Evolutionary conservation across 805 yeast species (phyloP).

Genomic region (Suhomyces vadensis): DNA sequence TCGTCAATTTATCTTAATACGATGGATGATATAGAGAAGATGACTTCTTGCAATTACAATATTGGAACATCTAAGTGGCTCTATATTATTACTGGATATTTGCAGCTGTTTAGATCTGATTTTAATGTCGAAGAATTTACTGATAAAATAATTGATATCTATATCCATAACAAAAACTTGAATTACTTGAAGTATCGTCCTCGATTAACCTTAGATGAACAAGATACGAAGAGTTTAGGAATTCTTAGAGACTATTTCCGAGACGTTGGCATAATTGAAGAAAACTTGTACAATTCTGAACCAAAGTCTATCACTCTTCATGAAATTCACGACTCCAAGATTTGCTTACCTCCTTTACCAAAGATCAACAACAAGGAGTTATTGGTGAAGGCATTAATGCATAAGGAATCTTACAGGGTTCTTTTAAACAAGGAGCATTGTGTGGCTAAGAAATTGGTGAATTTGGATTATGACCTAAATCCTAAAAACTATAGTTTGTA

Average conservation of each 20-base stretch:
- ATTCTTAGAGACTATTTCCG: conserved; percentile 26
- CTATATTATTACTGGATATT: conserved; percentile 28
- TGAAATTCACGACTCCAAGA: conserved; percentile 24
- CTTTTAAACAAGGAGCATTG: conserved; percentile 28
- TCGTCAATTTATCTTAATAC: conserved; percentile 10
- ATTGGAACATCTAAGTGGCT: conserved; percentile 20
- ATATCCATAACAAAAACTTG: conserved; percentile 22
- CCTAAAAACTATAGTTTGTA: conserved; percentile 23
- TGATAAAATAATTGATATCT: conserved; percentile 33
- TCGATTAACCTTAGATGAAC: conserved; percentile 8
- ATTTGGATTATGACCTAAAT: conserved; percentile 20
- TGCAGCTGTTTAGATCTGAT: conserved; percentile 23
- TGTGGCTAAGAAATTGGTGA: conserved; percentile 22
- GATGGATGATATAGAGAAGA: neutral
- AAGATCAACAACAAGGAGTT: conserved; percentile 27
- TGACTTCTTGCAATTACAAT: conserved; percentile 10
- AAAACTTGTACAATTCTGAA: conserved; percentile 20
- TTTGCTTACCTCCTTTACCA: conserved; percentile 38
- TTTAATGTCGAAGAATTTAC: conserved; percentile 24
- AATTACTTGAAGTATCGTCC: conserved; percentile 10
- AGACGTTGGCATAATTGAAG: conserved; percentile 23
- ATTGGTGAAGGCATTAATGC: conserved; percentile 37
- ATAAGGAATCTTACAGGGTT: conserved; percentile 38
- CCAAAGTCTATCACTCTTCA: conserved; percentile 22
- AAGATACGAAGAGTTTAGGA: conserved; percentile 17